A percentile compares a stretch with the other conserved stretches of the same genome.
These are phyloP conservation scores for Bryum argenteum DNA, from an alignment of 225 moss, liverwort and hornwort genomes.

Conservation along the genomic window DNA sequence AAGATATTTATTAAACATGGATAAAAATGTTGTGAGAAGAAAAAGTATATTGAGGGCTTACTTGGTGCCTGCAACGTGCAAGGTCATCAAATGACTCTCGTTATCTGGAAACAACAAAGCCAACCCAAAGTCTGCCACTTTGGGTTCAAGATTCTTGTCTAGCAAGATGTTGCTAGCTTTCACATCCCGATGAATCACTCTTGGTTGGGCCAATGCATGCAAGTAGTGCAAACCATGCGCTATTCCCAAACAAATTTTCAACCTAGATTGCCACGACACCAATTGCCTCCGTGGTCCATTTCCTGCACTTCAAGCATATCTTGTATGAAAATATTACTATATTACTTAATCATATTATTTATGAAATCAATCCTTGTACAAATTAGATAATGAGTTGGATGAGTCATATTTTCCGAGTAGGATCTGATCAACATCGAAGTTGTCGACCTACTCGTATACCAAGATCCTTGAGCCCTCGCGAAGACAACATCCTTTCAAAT, in stretches of 20 bases:
- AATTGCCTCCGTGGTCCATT: slow-evolving; percentile 5
- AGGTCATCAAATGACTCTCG: slow-evolving; percentile 28
- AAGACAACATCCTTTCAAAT: slow-evolving; percentile 47
- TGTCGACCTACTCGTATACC: slow-evolving; percentile 51
- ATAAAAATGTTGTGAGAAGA: too few relatives aligned
- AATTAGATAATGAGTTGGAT: too few relatives aligned
- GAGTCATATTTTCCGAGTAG: slow-evolving; percentile 25
- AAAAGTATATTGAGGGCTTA: not conserved
- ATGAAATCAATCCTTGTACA: too few relatives aligned
- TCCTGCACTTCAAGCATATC: not conserved
- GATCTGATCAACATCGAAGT: slow-evolving; percentile 36
- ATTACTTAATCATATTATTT: not conserved
- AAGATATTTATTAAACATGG: too few relatives aligned
- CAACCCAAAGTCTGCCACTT: slow-evolving; percentile 60
- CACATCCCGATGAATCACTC: slow-evolving; percentile 35
- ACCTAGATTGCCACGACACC: slow-evolving; percentile 29
- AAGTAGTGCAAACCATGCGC: slow-evolving; percentile 38
- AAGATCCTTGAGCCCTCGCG: slow-evolving; percentile 30
- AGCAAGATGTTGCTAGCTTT: slow-evolving; percentile 33
- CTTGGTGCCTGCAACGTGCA: slow-evolving; percentile 29
- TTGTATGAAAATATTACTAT: not conserved
- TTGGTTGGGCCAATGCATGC: slow-evolving; percentile 33
- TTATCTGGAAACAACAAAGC: slow-evolving; percentile 37
- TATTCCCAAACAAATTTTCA: slow-evolving; percentile 32
- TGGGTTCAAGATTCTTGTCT: slow-evolving; percentile 33